Conservation (phyloP, 352 stramenopile species). For the Peronospora destructor region DNA sequence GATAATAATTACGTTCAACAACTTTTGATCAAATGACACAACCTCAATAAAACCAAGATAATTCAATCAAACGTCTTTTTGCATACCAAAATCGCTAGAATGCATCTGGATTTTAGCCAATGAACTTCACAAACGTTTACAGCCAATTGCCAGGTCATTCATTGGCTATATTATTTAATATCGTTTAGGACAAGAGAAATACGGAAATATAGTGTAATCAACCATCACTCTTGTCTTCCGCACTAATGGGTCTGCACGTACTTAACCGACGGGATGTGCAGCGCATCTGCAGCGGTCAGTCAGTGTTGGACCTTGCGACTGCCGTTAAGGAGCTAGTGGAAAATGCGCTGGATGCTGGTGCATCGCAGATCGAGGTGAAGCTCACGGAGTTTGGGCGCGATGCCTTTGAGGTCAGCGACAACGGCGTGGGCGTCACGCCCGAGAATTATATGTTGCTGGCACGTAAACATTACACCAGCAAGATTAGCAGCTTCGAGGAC, state of each 20-base stretch:
- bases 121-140: no score
- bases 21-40: no score
- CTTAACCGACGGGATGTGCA: slow-evolving; percentile 46
- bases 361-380: slow-evolving; percentile 79
- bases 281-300: slow-evolving; percentile 87
- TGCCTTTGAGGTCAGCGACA: slow-evolving; percentile 93
- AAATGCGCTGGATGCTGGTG: slow-evolving; percentile 82
- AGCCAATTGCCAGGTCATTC: no score
- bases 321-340: slow-evolving; percentile 97
- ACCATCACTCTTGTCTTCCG: slow-evolving; percentile 13
- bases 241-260: slow-evolving; percentile 25
- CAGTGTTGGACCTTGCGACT: slow-evolving; percentile 91
- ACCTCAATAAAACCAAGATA: no score
- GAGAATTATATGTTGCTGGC: slow-evolving; percentile 77
- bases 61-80: no score
- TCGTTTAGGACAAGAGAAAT: no score
- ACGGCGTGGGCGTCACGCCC: slow-evolving; percentile 85
- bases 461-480: slow-evolving; percentile 93
- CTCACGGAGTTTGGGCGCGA: slow-evolving; percentile 89
- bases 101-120: no score
- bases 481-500: slow-evolving; percentile 93
- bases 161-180: no score
- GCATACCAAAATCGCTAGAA: no score
- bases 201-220: background rate
- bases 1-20: no score